phyloP scores from a whole-genome alignment of 306 rosid genomes.

The Prunus mume region DNA sequence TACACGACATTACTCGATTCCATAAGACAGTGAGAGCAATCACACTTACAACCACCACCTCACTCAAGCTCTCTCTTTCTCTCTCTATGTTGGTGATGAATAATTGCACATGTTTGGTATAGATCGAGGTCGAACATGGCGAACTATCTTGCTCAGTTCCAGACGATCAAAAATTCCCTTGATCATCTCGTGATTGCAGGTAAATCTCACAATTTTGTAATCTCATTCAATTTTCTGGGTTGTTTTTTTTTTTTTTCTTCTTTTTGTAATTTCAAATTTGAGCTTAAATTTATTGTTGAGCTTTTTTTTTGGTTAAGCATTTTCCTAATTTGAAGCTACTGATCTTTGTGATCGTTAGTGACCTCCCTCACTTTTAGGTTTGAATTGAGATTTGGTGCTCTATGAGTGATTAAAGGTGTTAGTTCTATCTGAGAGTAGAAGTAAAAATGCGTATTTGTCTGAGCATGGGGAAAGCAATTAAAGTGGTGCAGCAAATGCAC shows the following conservation, averaged over 20 bases:
- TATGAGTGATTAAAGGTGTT: not conserved
- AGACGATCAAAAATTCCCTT: constrained; percentile 73
- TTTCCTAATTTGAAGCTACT: constrained; percentile 23
- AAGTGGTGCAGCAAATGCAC: not conserved
- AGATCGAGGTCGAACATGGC: constrained; percentile 73
- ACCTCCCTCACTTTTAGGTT: not conserved
- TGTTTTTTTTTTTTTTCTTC: not conserved
- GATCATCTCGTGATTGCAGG: constrained; percentile 95
- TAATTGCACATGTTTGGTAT: constrained; percentile 20
- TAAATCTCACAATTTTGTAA: constrained; percentile 13
- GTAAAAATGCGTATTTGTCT: not conserved
- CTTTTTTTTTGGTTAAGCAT: not conserved
- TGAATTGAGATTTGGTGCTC: not conserved
- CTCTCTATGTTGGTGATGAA: constrained; percentile 32
- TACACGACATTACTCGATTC: not conserved
- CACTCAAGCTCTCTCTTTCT: constrained; percentile 8
- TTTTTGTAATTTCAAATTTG: not conserved
- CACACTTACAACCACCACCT: constrained; percentile 6
- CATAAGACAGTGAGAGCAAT: constrained; percentile 12
- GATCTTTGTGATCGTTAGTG: constrained; percentile 20
- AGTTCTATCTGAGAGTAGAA: not conserved
- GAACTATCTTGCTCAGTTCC: constrained; percentile 94
- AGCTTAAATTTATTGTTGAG: constrained; percentile 15
- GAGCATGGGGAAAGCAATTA: not conserved
- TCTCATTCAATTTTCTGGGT: not conserved